A percentile compares a stretch with the other conserved stretches of the same genome.
Conservation (phyloP, 2,329 filamentous ascomycete species). For the Colletotrichum sp. region DNA sequence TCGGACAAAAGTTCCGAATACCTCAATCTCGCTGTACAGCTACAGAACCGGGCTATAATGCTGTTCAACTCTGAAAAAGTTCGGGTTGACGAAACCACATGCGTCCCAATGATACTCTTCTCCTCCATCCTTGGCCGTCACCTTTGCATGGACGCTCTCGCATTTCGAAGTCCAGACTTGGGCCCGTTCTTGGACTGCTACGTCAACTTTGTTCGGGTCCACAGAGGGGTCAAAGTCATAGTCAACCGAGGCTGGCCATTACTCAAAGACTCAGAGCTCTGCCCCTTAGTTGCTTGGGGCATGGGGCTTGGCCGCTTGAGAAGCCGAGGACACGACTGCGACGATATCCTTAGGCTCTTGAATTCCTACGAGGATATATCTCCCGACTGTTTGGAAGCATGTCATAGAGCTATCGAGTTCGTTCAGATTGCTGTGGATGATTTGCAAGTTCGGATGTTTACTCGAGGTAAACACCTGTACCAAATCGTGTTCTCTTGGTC, state of each 20-base stretch:
- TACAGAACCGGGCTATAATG: conserved; percentile 36
- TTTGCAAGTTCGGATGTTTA: neutral
- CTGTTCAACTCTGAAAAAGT: conserved; percentile 30
- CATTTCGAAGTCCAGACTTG: conserved; percentile 25
- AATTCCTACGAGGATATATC: conserved; percentile 2
- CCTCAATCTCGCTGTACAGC: conserved; percentile 26
- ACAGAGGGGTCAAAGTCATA: conserved; percentile 25
- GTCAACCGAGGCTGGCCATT: conserved; percentile 2
- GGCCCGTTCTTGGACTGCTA: conserved; percentile 32
- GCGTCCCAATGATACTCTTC: conserved; percentile 36
- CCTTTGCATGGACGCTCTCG: conserved; percentile 35
- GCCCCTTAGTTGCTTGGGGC: neutral
- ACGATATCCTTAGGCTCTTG: neutral
- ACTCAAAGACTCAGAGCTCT: neutral
- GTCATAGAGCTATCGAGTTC: neutral
- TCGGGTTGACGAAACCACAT: conserved; percentile 30
- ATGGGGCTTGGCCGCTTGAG: neutral
- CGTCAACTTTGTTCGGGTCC: conserved; percentile 30
- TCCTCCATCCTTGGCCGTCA: conserved; percentile 37
- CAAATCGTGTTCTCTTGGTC: conserved; percentile 33
- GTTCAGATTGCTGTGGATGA: neutral
- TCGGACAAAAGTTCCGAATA: conserved; percentile 26
- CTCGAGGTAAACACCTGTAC: conserved; percentile 5
- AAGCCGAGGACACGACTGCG: neutral
- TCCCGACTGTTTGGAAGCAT: neutral